Percentiles rank a stretch among this genome's conserved stretches.
phyloP scores from a whole-genome alignment of 208 protist species.

The Leishmania braziliensis region DNA sequence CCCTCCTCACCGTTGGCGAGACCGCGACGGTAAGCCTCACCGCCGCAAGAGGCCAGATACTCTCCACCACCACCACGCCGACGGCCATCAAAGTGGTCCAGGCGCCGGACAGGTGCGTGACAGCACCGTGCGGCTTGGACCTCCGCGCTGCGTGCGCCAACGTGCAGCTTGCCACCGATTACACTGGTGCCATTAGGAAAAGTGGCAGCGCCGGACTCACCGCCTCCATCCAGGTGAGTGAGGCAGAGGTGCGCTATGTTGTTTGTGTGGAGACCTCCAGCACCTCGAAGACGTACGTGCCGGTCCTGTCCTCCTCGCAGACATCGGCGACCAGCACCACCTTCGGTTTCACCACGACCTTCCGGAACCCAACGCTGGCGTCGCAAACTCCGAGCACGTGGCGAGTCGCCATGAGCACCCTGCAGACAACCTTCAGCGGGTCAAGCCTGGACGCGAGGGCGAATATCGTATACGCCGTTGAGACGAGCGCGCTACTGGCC shows the following conservation, averaged over 20 bases:
- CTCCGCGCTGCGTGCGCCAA: slow-evolving; percentile 59
- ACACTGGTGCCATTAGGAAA: slow-evolving; percentile 37
- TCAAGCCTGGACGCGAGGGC: slow-evolving; percentile 41
- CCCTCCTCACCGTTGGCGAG: slow-evolving; percentile 50
- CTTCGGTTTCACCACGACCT: slow-evolving; percentile 54
- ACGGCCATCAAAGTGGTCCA: slow-evolving; percentile 65
- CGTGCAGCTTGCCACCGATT: slow-evolving; percentile 39
- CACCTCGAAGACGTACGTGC: slow-evolving; percentile 49
- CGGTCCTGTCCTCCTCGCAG: slow-evolving; percentile 47
- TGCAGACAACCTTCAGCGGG: slow-evolving; percentile 60
- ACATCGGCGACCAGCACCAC: slow-evolving; percentile 29
- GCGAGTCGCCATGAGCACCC: slow-evolving; percentile 62
- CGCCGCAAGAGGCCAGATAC: slow-evolving; percentile 28
- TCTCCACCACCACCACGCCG: slow-evolving; percentile 31
- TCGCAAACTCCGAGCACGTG: slow-evolving; percentile 47
- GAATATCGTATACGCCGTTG: slow-evolving; percentile 59
- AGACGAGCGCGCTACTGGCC: slow-evolving; percentile 34
- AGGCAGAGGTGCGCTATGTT: slow-evolving; percentile 50
- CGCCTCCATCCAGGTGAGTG: slow-evolving; percentile 29
- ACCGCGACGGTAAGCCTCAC: slow-evolving; percentile 55
- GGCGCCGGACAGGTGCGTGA: slow-evolving; percentile 51
- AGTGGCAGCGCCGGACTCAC: slow-evolving; percentile 24
- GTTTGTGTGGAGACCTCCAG: slow-evolving; percentile 58
- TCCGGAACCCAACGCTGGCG: slow-evolving; percentile 42
- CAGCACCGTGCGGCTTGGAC: slow-evolving; percentile 44